Evolutionary conservation across 257 asterid genomes (phyloP).

Genomic region (Nicotiana attenuata): DNA sequence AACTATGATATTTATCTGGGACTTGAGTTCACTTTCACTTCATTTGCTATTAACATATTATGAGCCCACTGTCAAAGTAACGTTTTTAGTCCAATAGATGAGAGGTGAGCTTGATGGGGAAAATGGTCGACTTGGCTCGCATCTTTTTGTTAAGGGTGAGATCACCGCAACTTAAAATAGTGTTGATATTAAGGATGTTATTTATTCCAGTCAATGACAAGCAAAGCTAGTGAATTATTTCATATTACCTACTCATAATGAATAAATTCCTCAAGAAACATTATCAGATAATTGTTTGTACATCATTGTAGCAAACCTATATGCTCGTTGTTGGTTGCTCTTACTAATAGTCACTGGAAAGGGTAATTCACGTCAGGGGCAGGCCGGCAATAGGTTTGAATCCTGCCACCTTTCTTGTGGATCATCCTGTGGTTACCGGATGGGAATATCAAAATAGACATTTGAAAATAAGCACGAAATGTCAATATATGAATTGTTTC

Average conservation of each 20-base stretch:
- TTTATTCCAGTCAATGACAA: background rate
- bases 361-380: background rate
- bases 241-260: background rate
- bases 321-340: background rate
- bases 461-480: too few species aligned
- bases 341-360: background rate
- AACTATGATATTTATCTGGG: background rate
- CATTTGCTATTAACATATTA: background rate
- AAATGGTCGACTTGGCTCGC: background rate
- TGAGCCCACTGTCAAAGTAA: background rate
- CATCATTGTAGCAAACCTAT: background rate
- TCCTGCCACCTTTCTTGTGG: too few species aligned
- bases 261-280: background rate
- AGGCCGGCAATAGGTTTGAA: too few species aligned
- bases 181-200: background rate
- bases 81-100: background rate
- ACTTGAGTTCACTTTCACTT: background rate
- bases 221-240: background rate
- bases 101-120: background rate
- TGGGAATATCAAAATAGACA: too few species aligned
- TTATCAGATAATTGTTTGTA: background rate
- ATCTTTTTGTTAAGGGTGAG: background rate
- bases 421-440: too few species aligned
- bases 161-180: background rate
- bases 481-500: too few species aligned